Percentiles rank a stretch among this genome's conserved stretches.
phyloP scores from a whole-genome alignment of 1,284 basidiomycete species.

The Paramarasmius palmivorus region DNA sequence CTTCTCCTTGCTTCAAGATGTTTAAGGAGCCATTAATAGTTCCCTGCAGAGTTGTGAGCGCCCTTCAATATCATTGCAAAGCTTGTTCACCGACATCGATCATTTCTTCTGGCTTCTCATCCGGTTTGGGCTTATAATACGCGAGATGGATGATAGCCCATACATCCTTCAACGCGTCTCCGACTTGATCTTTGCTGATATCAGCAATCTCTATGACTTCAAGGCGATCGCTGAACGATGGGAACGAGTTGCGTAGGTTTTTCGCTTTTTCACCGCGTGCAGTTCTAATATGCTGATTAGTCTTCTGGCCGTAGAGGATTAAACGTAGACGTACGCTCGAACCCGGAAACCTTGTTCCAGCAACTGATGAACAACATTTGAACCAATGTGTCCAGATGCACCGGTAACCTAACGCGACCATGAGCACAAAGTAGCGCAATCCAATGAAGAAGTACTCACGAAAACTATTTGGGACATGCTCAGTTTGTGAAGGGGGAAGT shows the following conservation, averaged over 20 bases:
- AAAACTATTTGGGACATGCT: no score
- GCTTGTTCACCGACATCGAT: slow-evolving; percentile 9
- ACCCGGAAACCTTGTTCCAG: slow-evolving; percentile 21
- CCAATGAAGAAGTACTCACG: no score
- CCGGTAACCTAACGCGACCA: slow-evolving; percentile 26
- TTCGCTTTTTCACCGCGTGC: slow-evolving; percentile 11
- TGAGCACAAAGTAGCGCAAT: no score
- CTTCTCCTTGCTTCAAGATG: slow-evolving; percentile 16
- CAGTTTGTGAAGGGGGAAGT: no score
- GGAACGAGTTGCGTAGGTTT: slow-evolving; percentile 3
- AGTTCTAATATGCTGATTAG: slow-evolving; percentile 7
- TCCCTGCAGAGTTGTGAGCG: no score
- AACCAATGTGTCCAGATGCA: slow-evolving; percentile 24
- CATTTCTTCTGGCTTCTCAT: slow-evolving; percentile 3
- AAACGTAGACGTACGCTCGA: slow-evolving; percentile 15
- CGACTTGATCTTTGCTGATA: slow-evolving; percentile 6
- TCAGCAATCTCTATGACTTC: slow-evolving; percentile 12
- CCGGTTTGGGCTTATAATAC: slow-evolving; percentile 4
- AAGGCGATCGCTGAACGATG: slow-evolving; percentile 5
- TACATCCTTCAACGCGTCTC: slow-evolving; percentile 10
- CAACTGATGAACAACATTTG: slow-evolving; percentile 23
- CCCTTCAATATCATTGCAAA: no score
- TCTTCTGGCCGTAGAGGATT: not conserved
- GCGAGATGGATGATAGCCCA: slow-evolving; percentile 13
- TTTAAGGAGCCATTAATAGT: slow-evolving; percentile 12